Base-by-base conservation (phyloP, 306 rosid species). In the cucumber (Cucumis sativus) region DNA sequence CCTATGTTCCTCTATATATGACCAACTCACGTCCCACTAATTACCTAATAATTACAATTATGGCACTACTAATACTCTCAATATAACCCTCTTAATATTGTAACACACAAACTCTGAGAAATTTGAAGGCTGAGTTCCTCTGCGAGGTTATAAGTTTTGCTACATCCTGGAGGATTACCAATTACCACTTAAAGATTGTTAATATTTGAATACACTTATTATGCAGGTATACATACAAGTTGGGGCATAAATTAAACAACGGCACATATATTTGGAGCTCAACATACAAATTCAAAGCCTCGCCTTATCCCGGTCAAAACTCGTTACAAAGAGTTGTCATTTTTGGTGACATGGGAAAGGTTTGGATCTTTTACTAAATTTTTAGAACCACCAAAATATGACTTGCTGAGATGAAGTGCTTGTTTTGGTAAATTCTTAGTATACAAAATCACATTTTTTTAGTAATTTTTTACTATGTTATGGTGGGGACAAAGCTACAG, bases 341-440 rank as follows among this genome's bases (percentile, higher is more conserved):
- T 85, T 94, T 94, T 70, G 98, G 97, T 45, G 97, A 94, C 85
- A 88, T 94, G 97, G 98, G 97, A 84, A 94, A 94, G 97, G 98
- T 94, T 80, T 77, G 84, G 37, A 73, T 58, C 80, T 62, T 21
- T 71, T 79, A 18, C 10, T 61, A 41, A 20, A 60, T 7, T 77
- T 49, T 77, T 76, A 12, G 61, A 60, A 21, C 57, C 45, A 47
- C 47, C 14, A 67, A 18, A 12, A 40, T 45, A 45, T 45, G 57
- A 69, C 33, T 40, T 9, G 4, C 39, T 43, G 33, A 43, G 13
- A 45, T 45, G 56, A 45, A 43, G 74, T n/a, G 23, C 57, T 13
- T 69, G 15, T 65, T 69, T 21, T 69, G 57, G 57, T 21, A 10
- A 69, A 21, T 69, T 69, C n/a, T 43, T 21, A 13, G n/a, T 43